These are phyloP conservation scores for Aspergillus sergii DNA, from an alignment of 2,329 filamentous ascomycete genomes.

Conservation along the genomic window DNA sequence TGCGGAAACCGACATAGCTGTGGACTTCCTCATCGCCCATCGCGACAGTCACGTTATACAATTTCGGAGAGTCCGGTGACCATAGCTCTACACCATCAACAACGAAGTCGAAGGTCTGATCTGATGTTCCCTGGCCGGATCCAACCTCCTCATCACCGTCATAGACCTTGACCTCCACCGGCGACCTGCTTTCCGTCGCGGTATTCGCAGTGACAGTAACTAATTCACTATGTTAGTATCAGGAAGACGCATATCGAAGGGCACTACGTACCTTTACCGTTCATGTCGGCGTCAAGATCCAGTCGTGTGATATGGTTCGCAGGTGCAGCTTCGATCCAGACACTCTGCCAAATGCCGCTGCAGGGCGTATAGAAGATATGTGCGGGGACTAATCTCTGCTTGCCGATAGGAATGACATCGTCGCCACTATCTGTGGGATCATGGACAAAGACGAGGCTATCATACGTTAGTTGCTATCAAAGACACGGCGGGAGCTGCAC, in stretches of 20 bases:
- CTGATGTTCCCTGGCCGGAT: conserved; percentile 49
- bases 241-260: not conserved
- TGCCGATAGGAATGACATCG: conserved; percentile 66
- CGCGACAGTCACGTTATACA: conserved; percentile 66
- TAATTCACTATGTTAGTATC: conserved; percentile 27
- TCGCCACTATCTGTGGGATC: conserved; percentile 65
- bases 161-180: conserved; percentile 43
- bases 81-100: conserved; percentile 62
- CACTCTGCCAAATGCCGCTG: conserved; percentile 73
- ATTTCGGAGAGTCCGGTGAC: conserved; percentile 63
- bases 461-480: conserved; percentile 3
- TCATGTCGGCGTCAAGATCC: conserved; percentile 60
- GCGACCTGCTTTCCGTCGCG: conserved; percentile 37
- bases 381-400: conserved; percentile 58
- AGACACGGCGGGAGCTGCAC: conserved; percentile 21
- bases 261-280: conserved; percentile 51
- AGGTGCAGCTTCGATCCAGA: conserved; percentile 70
- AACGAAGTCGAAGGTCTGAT: conserved; percentile 57
- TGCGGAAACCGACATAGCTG: conserved; percentile 72
- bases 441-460: conserved; percentile 64
- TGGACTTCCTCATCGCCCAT: conserved; percentile 56
- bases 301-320: conserved; percentile 60
- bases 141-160: conserved; percentile 46
- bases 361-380: conserved; percentile 72
- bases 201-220: conserved; percentile 61